Conservation (phyloP, 306 rosid genomes). For the Inga oerstediana region DNA sequence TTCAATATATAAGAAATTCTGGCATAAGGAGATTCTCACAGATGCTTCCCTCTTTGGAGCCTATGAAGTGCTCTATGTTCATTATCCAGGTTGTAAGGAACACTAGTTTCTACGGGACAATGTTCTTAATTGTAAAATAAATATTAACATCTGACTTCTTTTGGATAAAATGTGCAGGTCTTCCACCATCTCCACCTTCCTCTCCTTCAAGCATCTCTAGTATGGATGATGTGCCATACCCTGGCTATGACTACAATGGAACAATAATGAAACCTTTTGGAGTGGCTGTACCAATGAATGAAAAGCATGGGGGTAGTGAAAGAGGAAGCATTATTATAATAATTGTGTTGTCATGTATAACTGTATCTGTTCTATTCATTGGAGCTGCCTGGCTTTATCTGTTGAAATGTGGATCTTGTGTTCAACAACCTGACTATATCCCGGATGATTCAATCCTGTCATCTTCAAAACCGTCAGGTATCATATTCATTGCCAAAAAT, state of each 20-base stretch:
- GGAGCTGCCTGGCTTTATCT: constrained; percentile 73
- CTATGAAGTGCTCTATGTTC: constrained; percentile 80
- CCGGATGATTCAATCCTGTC: constrained; percentile 48
- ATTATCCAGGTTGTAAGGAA: constrained; percentile 70
- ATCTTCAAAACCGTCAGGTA: constrained; percentile 69
- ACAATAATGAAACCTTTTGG: constrained; percentile 74
- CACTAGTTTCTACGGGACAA: background rate
- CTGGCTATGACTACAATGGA: constrained; percentile 57
- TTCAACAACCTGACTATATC: constrained; percentile 35
- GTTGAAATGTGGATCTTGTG: constrained; percentile 47
- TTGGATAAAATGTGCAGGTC: constrained; percentile 58
- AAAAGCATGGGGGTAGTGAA: constrained; percentile 48
- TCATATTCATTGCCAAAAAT: constrained; percentile 14
- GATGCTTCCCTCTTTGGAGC: constrained; percentile 69
- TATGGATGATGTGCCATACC: constrained; percentile 63
- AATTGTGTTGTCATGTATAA: constrained; percentile 65
- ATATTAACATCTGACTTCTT: constrained; percentile 24
- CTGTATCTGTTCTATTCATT: constrained; percentile 60
- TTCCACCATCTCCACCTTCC: constrained; percentile 96
- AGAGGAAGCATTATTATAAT: constrained; percentile 56
- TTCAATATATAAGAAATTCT: constrained; percentile 71
- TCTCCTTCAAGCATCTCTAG: constrained; percentile 53
- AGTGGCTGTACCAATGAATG: constrained; percentile 69
- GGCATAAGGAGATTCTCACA: constrained; percentile 66
- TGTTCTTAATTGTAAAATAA: background rate